A percentile compares a stretch with the other conserved stretches of the same genome.
Conservation (phyloP, 306 rosid genomes). For the Fagus crenata region DNA sequence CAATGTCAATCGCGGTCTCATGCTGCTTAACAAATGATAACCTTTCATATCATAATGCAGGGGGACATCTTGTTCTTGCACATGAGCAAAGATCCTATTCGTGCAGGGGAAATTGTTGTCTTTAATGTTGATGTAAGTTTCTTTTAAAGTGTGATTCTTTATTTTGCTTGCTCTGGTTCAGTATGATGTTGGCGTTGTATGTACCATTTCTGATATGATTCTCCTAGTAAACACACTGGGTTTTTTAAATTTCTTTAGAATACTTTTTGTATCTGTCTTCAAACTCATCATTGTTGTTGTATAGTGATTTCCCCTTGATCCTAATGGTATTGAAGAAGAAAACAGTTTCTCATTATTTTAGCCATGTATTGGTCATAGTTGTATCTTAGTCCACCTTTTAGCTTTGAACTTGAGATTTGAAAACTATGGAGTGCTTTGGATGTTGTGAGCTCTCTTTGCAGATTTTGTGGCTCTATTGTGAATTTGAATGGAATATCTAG, state of each 20-base stretch:
- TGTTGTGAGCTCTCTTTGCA: no score
- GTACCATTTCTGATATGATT: neutral
- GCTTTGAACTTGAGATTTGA: no score
- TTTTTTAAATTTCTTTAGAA: neutral
- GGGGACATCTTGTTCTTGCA: constrained; percentile 93
- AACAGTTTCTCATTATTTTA: no score
- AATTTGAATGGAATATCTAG: no score
- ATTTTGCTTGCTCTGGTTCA: neutral
- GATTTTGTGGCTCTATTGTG: no score
- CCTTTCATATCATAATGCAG: constrained; percentile 35
- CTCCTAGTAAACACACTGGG: neutral
- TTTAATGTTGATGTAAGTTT: constrained; percentile 82
- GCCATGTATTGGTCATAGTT: no score
- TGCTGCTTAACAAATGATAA: constrained; percentile 16
- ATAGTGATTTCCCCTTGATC: no score
- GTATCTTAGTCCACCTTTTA: no score
- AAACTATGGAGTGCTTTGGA: no score
- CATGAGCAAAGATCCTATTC: constrained; percentile 91
- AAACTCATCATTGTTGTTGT: no score
- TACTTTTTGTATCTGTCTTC: neutral
- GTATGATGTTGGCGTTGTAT: neutral
- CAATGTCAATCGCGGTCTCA: neutral
- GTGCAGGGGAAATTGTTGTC: constrained; percentile 96
- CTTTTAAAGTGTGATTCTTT: neutral
- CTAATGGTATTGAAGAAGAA: no score